Evolutionary conservation across 441 rosid species (phyloP), one percentile per base, ranked within the genome.

Genomic region (Pelargonium citronellum): DNA sequence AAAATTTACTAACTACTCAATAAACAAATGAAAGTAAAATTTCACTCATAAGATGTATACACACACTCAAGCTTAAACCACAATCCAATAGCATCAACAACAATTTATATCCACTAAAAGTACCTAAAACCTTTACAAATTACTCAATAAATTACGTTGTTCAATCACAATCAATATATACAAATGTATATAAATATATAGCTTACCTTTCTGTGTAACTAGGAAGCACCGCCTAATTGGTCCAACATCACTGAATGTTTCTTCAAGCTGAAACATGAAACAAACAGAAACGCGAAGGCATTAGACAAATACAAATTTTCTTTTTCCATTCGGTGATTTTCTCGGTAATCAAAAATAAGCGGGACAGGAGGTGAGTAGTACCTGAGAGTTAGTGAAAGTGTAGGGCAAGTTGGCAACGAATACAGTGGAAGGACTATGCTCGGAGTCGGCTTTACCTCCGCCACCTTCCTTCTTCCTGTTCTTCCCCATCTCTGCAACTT

Each of bases 151-250:
- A 1, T 15, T 53, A 53, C 58, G 16, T 53, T 53, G 19, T 15
- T 53, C 58, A 15, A 5, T 1, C 16, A 53, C 58, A 37, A 5
- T 37, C 41, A 37, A 37, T 37, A 6, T 4, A 27, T 43, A 5
- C 7, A 16, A n/a, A n/a, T n/a, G n/a, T n/a, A n/a, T n/a, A n/a
- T n/a, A n/a, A n/a, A n/a, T 63, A 7, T 47, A 9, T 62, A 27
- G 10, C 73, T 73, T 67, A 88, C 96, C 96, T 75, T 91, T 93
- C 72, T 85, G 83, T 3, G 97, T 79, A 67, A 89, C 96, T 84
- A 90, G 71, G 79, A 91, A 91, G 86, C 96, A 90, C 27, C 89
- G 86, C 85, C 99, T 81, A 76, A 94, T 83, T 15, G 99, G 99
- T 69, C 96, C 99, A 7, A 94, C 94, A 64, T 90, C 97, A 64